Evolutionary conservation across 345 rosid genomes (phyloP), one percentile per base, ranked within the genome.

Genomic region (Salix viminalis): DNA sequence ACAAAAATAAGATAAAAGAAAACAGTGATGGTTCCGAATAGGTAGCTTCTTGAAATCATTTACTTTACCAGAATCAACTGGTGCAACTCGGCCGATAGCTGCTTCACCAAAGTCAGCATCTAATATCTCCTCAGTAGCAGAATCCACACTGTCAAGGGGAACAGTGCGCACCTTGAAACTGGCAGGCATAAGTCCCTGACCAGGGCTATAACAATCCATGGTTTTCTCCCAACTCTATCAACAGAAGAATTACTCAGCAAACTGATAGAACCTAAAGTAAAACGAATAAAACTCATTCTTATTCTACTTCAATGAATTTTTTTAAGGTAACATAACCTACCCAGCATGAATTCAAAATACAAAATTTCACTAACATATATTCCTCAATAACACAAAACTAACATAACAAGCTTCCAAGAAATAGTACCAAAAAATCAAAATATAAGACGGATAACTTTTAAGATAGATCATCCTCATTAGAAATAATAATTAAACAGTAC

Each of bases 91-190:
- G 26, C 97, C 98, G 75, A 94, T 94, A 72, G 97, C 98, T 76
- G 97, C 88, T 87, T 94, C 98, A 34, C 98, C 98, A 80, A 92
- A 92, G 75, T 94, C 97, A 24, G 96, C 92, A 88, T 91, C 98
- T 67, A 92, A 80, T 71, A 89, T 83, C 76, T 94, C 98, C 82
- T 92, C 96, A 24, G 86, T 86, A 58, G 85, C 87, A 58, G 86
- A 84, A 77, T 86, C 93, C 78, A 89, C 91, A 71, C 90, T 91
- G 77, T 88, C 93, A 42, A 89, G 86, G 23, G 91, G 93, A 82
- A 89, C 84, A 0, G 86, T 91, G 21, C 97, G 92, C 62, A 94
- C 97, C 86, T 94, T 92, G 73, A 92, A 94, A 86, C 94, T 94
- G 44, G 96, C 98, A 78, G 97, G 98, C 97, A 92, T 92, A 81